Percentiles rank a stretch among this genome's conserved stretches.
These are phyloP conservation scores for Cercospora zeae-maydis DNA, from an alignment of 2,329 filamentous ascomycete species.

Conservation along the genomic window DNA sequence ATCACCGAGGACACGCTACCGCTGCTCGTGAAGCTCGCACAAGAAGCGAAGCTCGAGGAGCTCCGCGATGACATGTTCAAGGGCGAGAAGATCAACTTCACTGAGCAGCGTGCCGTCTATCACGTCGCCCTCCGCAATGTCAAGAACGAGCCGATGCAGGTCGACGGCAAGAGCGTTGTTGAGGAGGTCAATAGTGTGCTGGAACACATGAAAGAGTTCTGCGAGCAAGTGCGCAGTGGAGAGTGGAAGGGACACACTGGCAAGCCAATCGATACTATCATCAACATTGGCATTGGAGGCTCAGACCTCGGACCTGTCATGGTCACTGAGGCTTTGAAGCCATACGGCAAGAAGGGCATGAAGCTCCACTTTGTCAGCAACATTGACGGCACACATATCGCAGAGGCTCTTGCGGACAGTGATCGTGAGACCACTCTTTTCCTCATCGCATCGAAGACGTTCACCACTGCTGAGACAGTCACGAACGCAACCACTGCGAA, in stretches of 20 bases:
- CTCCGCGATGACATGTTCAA: constrained; percentile 97
- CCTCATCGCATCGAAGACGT: constrained; percentile 97
- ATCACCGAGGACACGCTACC: constrained; percentile 86
- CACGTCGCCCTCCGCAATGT: constrained; percentile 92
- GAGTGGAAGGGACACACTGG: constrained; percentile 96
- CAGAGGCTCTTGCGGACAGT: constrained; percentile 82
- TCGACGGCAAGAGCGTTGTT: constrained; percentile 90
- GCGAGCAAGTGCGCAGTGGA: constrained; percentile 87
- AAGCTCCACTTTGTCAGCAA: constrained; percentile 98
- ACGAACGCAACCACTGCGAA: constrained; percentile 98
- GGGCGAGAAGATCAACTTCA: constrained; percentile 99
- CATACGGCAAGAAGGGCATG: constrained; percentile 80
- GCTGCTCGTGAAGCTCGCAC: constrained; percentile 82
- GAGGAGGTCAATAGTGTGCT: constrained; percentile 88
- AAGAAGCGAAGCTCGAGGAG: constrained; percentile 86
- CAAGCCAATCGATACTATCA: constrained; percentile 92
- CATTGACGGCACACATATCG: constrained; percentile 97
- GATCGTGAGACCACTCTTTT: constrained; percentile 98
- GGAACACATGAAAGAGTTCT: constrained; percentile 98
- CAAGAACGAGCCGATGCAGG: constrained; percentile 73
- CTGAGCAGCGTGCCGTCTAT: constrained; percentile 92
- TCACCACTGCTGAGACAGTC: constrained; percentile 94
- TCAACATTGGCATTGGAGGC: constrained; percentile 97
- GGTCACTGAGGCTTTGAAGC: constrained; percentile 96
- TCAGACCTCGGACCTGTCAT: constrained; percentile 98